Base-by-base conservation (phyloP, 176 grass and related monocot genomes). In the Phragmites australis region DNA sequence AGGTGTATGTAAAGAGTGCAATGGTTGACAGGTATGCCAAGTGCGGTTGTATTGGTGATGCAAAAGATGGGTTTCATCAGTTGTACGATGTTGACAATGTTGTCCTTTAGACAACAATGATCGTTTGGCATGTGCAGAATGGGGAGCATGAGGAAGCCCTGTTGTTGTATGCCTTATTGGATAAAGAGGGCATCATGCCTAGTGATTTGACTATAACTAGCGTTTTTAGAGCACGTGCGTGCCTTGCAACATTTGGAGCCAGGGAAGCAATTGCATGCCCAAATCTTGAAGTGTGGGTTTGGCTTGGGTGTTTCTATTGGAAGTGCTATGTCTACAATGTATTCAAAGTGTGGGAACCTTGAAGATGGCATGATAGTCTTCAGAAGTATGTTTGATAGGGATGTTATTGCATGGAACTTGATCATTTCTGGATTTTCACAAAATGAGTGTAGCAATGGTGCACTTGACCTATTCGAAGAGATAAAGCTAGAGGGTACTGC, bases 351-450 rank as follows among this genome's bases (percentile, higher is more conserved):
- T 76, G 89, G 89, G 3, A 81, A 81, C 76, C 77, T 92, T 62
- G 81, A 81, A 74, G 89, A 95, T 88, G 77, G 87, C 81, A 77
- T 80, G 52, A 49, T 21, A 65, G 55, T 92, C 43, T 95, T 95
- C 69, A 76, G 56, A 89, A 82, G 85, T 60, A 95, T 95, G 85
- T 73, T 83, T 66, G 26, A 83, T 50, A 92, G 63, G 76, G 93
- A 92, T 80, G 70, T 88, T 43, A 84, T 95, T 85, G 84, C 89
- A 34, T 95, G 93, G 93, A 95, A 92, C 76, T 90, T 87, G 11
- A 89, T 95, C 48, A 95, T 95, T 76, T 89, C 89, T 70, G 93
- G 81, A 18, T 92, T 90, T 85, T 92, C 93, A 23, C 93, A 95
- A 83, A 92, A 95, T 79, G 93, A 89, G 10, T 39, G 73, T 74